Conservation (phyloP, 2,329 filamentous ascomycete species). For the Trichoderma atrobrunneum region DNA sequence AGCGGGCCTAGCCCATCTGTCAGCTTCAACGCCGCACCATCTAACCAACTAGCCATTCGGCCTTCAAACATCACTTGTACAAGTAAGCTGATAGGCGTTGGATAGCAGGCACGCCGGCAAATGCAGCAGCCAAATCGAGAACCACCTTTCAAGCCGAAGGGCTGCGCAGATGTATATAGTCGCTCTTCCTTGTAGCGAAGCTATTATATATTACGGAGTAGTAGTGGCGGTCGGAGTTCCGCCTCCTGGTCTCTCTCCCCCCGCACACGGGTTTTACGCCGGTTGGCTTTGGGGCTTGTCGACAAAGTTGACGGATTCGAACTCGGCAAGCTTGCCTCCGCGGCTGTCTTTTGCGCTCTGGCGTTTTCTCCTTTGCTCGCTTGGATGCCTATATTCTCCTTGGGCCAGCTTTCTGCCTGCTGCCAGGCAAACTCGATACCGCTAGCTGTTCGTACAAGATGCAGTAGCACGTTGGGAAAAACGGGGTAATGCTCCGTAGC, state of each 20-base stretch:
- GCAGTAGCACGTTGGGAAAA: neutral
- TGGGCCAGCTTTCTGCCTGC: neutral
- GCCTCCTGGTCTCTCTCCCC: neutral
- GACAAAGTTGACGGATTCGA: neutral
- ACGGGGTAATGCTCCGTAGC: neutral
- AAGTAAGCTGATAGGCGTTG: slow-evolving; percentile 4
- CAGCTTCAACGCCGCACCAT: neutral
- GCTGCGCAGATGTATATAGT: neutral
- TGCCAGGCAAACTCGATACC: neutral
- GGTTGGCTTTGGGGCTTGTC: neutral
- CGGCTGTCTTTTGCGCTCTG: neutral
- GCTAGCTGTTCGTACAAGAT: neutral
- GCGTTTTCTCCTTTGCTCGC: neutral
- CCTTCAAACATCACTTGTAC: neutral
- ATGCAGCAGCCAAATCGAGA: neutral
- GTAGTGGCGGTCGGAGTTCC: neutral
- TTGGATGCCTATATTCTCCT: neutral
- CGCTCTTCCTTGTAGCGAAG: neutral
- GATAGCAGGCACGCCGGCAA: neutral
- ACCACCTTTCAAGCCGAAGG: neutral
- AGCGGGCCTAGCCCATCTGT: slow-evolving; percentile 6
- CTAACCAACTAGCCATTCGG: neutral
- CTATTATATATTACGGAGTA: neutral
- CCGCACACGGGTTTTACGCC: neutral
- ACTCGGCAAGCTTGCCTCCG: neutral